phyloP scores from a whole-genome alignment of 2,329 filamentous ascomycete genomes.

The Colletotrichum tropicicola region DNA sequence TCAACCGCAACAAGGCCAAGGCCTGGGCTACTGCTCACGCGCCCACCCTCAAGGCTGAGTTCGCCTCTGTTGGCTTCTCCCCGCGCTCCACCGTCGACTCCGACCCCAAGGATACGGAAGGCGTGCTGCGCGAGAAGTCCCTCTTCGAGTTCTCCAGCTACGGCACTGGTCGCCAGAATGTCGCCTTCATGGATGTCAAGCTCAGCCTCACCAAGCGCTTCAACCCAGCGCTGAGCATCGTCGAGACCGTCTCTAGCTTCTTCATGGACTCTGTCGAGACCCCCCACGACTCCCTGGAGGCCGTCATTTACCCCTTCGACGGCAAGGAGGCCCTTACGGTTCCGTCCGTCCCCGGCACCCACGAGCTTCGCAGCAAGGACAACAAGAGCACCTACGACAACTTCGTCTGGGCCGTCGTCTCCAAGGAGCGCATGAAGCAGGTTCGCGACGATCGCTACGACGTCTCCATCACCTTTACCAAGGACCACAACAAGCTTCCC shows the following conservation, averaged over 20 bases:
- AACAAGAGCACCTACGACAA: conserved; percentile 80
- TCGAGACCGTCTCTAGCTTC: conserved; percentile 76
- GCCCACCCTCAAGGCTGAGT: conserved; percentile 79
- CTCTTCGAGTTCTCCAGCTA: conserved; percentile 89
- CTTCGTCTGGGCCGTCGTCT: conserved; percentile 94
- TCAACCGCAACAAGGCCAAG: conserved; percentile 83
- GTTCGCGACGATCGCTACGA: conserved; percentile 95
- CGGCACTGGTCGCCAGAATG: conserved; percentile 90
- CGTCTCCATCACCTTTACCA: conserved; percentile 89
- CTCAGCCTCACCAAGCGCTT: conserved; percentile 85
- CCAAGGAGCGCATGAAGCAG: conserved; percentile 93
- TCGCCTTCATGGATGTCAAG: conserved; percentile 89
- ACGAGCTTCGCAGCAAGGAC: conserved; percentile 64
- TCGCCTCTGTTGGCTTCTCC: conserved; percentile 85
- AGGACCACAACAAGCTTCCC: conserved; percentile 91
- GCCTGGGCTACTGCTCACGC: conserved; percentile 82
- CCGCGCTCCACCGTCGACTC: conserved; percentile 60
- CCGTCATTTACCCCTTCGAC: conserved; percentile 87
- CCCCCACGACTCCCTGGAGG: conserved; percentile 79
- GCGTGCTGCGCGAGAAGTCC: conserved; percentile 83
- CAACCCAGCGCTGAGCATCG: conserved; percentile 73
- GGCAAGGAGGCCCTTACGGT: conserved; percentile 86
- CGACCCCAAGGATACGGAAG: conserved; percentile 47
- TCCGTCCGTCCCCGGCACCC: conserved; percentile 68
- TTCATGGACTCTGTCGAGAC: conserved; percentile 80